phyloP scores from a whole-genome alignment of 2,329 filamentous ascomycete genomes.

The Coniochaeta prunicola region DNA sequence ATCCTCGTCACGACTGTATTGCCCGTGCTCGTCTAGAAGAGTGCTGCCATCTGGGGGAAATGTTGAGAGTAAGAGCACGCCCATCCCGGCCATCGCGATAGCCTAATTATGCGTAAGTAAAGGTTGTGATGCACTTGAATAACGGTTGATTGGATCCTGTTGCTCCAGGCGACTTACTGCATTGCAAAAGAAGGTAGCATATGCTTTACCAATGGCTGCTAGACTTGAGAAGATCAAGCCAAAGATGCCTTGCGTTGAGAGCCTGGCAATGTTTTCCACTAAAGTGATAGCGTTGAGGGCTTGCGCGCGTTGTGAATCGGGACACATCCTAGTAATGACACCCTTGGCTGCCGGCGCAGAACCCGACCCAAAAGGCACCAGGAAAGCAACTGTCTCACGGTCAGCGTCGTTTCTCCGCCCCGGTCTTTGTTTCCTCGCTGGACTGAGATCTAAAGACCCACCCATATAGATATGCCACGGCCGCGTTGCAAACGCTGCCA shows the following conservation, averaged over 20 bases:
- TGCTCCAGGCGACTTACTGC: no score
- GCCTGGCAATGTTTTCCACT: constrained; percentile 60
- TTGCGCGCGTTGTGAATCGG: constrained; percentile 53
- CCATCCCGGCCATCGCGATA: constrained; percentile 40
- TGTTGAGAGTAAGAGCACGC: constrained; percentile 31
- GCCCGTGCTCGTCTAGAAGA: constrained; percentile 24
- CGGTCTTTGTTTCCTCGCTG: no score
- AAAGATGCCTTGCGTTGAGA: constrained; percentile 59
- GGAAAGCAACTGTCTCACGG: no score
- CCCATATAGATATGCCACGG: constrained; percentile 62
- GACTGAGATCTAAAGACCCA: no score
- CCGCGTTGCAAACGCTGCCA: constrained; percentile 52
- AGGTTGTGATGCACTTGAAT: no score
- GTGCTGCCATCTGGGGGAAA: constrained; percentile 31
- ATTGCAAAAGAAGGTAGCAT: constrained; percentile 61
- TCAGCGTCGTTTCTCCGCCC: no score
- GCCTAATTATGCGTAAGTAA: no score
- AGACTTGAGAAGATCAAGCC: constrained; percentile 60
- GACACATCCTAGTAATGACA: constrained; percentile 63
- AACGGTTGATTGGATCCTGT: no score
- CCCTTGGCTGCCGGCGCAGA: constrained; percentile 65
- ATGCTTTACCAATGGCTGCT: constrained; percentile 49
- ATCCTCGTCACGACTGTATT: no score
- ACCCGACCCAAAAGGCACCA: constrained; percentile 62
- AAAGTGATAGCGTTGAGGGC: constrained; percentile 63